These are phyloP conservation scores for Eutrema salsugineum DNA, from an alignment of 441 rosid species.

Conservation along the genomic window DNA sequence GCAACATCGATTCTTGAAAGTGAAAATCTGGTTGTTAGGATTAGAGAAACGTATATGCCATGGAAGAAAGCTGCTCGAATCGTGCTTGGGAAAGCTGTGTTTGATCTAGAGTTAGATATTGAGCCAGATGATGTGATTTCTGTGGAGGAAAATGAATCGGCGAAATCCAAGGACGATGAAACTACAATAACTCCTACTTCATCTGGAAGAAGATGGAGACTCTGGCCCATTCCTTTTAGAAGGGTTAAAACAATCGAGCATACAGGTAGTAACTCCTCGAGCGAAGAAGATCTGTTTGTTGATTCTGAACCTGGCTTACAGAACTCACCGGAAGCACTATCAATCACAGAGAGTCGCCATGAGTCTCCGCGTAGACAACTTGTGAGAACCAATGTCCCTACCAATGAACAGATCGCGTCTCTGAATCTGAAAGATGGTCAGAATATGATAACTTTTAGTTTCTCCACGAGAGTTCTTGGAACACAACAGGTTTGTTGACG, in stretches of 20 bases:
- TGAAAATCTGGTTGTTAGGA: slow-evolving; percentile 60
- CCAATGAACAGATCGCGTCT: slow-evolving; percentile 82
- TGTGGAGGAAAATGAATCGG: slow-evolving; percentile 47
- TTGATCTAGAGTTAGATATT: slow-evolving; percentile 58
- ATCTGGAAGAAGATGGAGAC: slow-evolving; percentile 71
- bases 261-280: slow-evolving; percentile 53
- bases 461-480: slow-evolving; percentile 87
- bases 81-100: slow-evolving; percentile 65
- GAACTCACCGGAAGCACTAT: slow-evolving; percentile 32
- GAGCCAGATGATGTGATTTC: slow-evolving; percentile 59
- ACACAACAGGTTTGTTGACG: slow-evolving; percentile 64
- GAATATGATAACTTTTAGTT: slow-evolving; percentile 79
- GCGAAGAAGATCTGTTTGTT: slow-evolving; percentile 67
- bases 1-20: slow-evolving; percentile 54
- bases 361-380: slow-evolving; percentile 65
- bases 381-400: slow-evolving; percentile 74
- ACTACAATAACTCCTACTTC: slow-evolving; percentile 43
- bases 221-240: slow-evolving; percentile 82
- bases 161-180: slow-evolving; percentile 39
- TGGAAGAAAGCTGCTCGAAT: slow-evolving; percentile 83
- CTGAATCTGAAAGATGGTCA: slow-evolving; percentile 90
- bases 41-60: slow-evolving; percentile 49
- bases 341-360: slow-evolving; percentile 30
- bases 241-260: slow-evolving; percentile 76
- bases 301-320: slow-evolving; percentile 65